Base-by-base conservation (phyloP, 139 green algal species). In the Chlorella sp. region DNA sequence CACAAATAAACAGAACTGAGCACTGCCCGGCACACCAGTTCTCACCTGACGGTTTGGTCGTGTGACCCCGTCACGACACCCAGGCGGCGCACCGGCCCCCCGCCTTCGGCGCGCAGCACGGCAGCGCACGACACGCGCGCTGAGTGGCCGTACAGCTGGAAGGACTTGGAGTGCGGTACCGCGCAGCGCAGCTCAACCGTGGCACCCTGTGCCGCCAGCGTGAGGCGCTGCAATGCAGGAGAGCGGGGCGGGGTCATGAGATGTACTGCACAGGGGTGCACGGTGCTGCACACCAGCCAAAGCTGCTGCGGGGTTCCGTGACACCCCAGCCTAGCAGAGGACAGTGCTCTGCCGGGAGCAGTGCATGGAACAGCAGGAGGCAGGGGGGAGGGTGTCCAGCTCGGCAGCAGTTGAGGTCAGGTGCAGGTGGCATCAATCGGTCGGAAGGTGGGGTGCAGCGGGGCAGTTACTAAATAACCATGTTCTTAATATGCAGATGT, bases 31-130 rank as follows among this genome's bases (percentile, higher is more conserved):
- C 77, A 60, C 32, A 57, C 9, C 37, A 34, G 3, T 26, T 11
- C 42, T 3, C 77, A 90, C 77, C 86, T 85, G 76, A 90, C 30
- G 22, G 86, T 90, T 22, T 90, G 86, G 77, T 90, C 86, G 24
- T 81, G 68, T 0, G 86, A 86, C 2, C 73, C 86, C 0, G 86
- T 85, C 3, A 86, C 28, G 26, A 86, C 77, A 0, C 77, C 86
- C 32, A 90, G n/a, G 0, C 86, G 77, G 24, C 37, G 73, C 77
- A 69, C 48, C 26, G 77, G 30, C 3, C 36, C 32, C 28, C 37
- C 80, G n/a, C 42, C 53, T 42, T 32, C 16, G 16, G 39, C 84
- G 48, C 78, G 48, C 57, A 90, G 28, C 57, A 90, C 53, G 15
- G 34, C 86, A 4, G 77, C 77, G 26, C 40, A 83, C 18, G 73